Evolutionary conservation across 1,284 basidiomycete species (phyloP).

Genomic region (Rugiboletus extremiorientalis): DNA sequence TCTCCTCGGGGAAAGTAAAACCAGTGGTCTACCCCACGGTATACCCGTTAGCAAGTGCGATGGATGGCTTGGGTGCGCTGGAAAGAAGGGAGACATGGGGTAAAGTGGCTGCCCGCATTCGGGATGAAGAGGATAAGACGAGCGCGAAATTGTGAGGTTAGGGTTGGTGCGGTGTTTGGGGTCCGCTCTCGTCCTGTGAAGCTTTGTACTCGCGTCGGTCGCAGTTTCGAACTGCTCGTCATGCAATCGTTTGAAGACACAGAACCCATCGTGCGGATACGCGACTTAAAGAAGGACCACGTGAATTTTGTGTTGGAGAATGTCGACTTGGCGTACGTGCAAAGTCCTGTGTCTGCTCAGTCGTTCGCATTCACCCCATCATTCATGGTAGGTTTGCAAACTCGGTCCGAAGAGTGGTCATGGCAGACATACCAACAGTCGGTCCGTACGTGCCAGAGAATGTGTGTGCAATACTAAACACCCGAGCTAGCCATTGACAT

Average conservation of each 20-base stretch:
- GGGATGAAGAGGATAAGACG: slow-evolving; percentile 38
- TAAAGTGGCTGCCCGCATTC: slow-evolving; percentile 77
- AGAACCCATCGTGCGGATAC: slow-evolving; percentile 73
- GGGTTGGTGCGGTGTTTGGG: slow-evolving; percentile 21
- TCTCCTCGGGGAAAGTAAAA: slow-evolving; percentile 63
- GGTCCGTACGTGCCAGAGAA: slow-evolving; percentile 51
- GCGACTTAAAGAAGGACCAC: slow-evolving; percentile 75
- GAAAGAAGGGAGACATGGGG: slow-evolving; percentile 91
- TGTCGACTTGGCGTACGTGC: slow-evolving; percentile 83
- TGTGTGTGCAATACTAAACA: slow-evolving; percentile 1
- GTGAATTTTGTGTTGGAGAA: slow-evolving; percentile 91
- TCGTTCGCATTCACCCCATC: slow-evolving; percentile 12
- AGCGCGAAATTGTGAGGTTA: slow-evolving; percentile 34
- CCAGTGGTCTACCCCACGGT: slow-evolving; percentile 76
- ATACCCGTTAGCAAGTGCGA: slow-evolving; percentile 60
- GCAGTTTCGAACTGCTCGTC: slow-evolving; percentile 1
- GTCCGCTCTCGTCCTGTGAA: slow-evolving; percentile 8
- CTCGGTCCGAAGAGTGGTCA: slow-evolving; percentile 85
- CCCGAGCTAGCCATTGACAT: slow-evolving; percentile 85
- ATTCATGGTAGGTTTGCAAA: slow-evolving; percentile 71
- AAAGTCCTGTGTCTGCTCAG: not conserved
- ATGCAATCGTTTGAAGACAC: slow-evolving; percentile 44
- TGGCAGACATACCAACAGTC: slow-evolving; percentile 94
- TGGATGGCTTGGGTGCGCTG: slow-evolving; percentile 70
- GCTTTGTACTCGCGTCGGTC: not conserved